Evolutionary conservation across 2,329 filamentous ascomycete genomes (phyloP).

Genomic region (Botrytis galanthina): DNA sequence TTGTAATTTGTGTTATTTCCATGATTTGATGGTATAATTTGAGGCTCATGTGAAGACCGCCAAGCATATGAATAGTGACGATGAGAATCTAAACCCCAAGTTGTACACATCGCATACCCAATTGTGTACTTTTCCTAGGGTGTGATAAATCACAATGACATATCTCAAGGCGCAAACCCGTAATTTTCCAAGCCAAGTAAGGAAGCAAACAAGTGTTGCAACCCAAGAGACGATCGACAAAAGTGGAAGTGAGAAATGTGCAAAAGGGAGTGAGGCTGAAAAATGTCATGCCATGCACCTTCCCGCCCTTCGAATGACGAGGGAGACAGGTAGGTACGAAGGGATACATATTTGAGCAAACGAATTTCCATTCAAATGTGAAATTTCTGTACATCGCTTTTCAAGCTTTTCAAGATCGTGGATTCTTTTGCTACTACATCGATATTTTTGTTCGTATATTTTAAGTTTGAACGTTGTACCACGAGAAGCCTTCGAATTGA

Average conservation of each 20-base stretch:
- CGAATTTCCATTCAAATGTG: background rate
- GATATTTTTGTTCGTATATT: background rate
- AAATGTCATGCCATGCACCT: slow-evolving; percentile 14
- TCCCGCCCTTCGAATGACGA: background rate
- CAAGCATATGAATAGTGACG: too few relatives aligned
- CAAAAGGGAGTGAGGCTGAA: background rate
- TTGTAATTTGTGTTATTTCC: background rate
- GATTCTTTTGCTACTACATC: background rate
- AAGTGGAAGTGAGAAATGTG: background rate
- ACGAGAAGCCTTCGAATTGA: background rate
- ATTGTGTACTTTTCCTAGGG: background rate
- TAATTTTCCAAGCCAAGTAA: background rate
- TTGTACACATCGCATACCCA: background rate
- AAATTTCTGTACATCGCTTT: background rate
- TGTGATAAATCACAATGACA: background rate
- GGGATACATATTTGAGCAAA: background rate
- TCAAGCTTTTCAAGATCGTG: background rate
- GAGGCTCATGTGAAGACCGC: too few relatives aligned
- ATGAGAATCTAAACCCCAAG: background rate
- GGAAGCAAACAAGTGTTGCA: background rate
- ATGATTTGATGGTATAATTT: background rate
- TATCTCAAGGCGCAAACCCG: background rate
- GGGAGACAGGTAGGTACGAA: background rate
- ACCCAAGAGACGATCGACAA: background rate
- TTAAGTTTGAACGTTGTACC: background rate